Percentiles rank a stretch among this genome's conserved stretches.
Evolutionary conservation across 306 rosid genomes (phyloP).

Genomic region (Acacia confusa): DNA sequence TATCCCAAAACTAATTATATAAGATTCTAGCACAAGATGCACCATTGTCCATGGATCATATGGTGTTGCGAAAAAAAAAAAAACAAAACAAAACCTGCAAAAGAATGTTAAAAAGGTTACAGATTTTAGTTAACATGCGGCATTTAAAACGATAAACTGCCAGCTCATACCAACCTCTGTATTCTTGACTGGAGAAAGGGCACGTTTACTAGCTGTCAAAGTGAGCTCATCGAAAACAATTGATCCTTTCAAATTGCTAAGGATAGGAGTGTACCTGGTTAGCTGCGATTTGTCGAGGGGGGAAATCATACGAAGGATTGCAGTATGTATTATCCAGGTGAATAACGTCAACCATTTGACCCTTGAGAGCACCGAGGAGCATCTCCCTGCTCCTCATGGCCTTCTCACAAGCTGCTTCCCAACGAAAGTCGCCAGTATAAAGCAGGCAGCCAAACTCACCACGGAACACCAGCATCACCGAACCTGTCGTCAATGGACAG

Average conservation of each 20-base stretch:
- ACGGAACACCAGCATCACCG: conserved; percentile 66
- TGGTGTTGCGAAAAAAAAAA: neutral
- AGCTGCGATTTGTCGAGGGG: conserved; percentile 53
- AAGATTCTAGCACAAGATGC: neutral
- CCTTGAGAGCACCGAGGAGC: conserved; percentile 49
- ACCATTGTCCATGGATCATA: neutral
- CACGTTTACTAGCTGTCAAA: neutral
- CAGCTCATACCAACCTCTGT: neutral
- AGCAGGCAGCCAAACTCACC: conserved; percentile 70
- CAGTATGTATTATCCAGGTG: conserved; percentile 76
- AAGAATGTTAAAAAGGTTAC: neutral
- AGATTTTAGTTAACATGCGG: neutral
- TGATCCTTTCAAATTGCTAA: neutral
- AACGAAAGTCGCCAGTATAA: conserved; percentile 71
- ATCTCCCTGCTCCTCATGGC: conserved; percentile 38
- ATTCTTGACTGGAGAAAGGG: neutral
- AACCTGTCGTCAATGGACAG: conserved; percentile 36
- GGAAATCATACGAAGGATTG: conserved; percentile 66
- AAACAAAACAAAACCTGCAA: neutral
- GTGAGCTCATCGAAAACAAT: neutral
- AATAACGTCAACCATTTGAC: conserved; percentile 47
- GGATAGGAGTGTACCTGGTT: conserved; percentile 46
- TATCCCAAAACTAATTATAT: neutral
- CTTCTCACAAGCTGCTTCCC: conserved; percentile 55
- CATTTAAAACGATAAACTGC: neutral